A percentile compares a stretch with the other conserved stretches of the same genome.
Evolutionary conservation across 2,329 filamentous ascomycete genomes (phyloP).

Genomic region (Diaporthe citrichinensis): DNA sequence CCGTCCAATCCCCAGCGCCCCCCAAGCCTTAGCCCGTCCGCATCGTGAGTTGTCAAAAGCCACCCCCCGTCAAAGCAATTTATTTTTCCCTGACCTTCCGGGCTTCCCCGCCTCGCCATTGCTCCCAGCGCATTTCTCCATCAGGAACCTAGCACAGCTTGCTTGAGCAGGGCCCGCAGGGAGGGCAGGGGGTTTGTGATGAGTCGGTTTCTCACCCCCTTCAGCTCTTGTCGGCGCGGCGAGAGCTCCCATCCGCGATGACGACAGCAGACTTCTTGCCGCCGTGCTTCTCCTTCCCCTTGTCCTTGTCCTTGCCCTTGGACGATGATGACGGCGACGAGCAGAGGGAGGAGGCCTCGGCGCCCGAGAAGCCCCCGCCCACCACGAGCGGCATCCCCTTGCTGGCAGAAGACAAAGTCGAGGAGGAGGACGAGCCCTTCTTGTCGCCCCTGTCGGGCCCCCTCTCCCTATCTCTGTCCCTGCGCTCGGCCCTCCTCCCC

Average conservation of each 20-base stretch:
- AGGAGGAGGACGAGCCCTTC: conserved; percentile 2
- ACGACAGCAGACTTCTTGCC: conserved; percentile 38
- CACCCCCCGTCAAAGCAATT: conserved; percentile 15
- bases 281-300: conserved; percentile 35
- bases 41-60: conserved; percentile 31
- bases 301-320: conserved; percentile 31
- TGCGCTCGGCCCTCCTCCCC: conserved; percentile 27
- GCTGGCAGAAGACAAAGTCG: conserved; percentile 15
- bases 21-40: conserved; percentile 22
- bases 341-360: conserved; percentile 24
- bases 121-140: conserved; percentile 3
- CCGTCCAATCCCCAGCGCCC: conserved; percentile 15
- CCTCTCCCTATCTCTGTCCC: conserved; percentile 35
- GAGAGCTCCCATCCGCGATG: conserved; percentile 40
- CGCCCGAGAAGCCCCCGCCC: conserved; percentile 9
- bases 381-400: conserved; percentile 33
- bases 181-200: not conserved
- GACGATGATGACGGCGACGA: conserved; percentile 14
- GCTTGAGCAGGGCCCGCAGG: not conserved
- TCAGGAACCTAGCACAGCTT: conserved; percentile 3
- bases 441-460: conserved; percentile 30
- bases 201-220: conserved; percentile 11
- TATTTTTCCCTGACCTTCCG: not conserved
- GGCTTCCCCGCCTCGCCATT: not conserved
- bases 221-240: conserved; percentile 30